Evolutionary conservation across 148 eudicot species (phyloP), one percentile per base, ranked within the genome.

Genomic region (Chenopodium suecicum): DNA sequence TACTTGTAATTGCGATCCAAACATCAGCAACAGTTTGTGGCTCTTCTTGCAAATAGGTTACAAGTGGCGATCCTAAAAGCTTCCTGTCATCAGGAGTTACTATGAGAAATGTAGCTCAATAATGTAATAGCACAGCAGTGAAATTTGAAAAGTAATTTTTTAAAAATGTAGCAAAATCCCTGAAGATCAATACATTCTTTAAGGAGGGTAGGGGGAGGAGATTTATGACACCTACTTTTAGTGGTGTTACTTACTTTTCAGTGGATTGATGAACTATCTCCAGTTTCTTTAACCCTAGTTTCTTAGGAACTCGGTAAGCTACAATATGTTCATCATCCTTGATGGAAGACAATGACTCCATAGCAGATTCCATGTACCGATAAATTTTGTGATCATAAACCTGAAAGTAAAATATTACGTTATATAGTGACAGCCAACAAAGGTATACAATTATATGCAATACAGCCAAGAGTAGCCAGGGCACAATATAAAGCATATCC

Each of bases 261-360:
- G 81, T 83, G 79, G 84, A 86, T 23, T 91, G 90, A 80, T 97
- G 99, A 82, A 88, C 75, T 84, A 94, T 91, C 92, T 94, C 98
- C 56, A 97, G 81, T 85, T 86, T 91, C 70, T 91, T 90, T 41
- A 88, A 78, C 31, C 93, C 92, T 62, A 48, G 83, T 58, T 75
- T 90, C 83, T 87, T 91, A 17, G 97, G 94, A 81, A 91, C 85
- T 47, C 95, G 91, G 86, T 94, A 97, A 19, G 98, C 99, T 74
- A 97, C 97, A 85, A 97, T 91, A 73, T 83, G 89, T 23, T 97
- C 99, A 81, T 91, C 94, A 81, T 97, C 99, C 86, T 90, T 94
- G 67, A 97, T 91, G 22, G 93, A 82, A 73, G 86, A 80, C 83
- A 97, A 84, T 19, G 88, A 76, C 78, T 97, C 96, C 84, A 85